Conservation (phyloP, 768 basidiomycete genomes). For the Serendipita sp. region DNA sequence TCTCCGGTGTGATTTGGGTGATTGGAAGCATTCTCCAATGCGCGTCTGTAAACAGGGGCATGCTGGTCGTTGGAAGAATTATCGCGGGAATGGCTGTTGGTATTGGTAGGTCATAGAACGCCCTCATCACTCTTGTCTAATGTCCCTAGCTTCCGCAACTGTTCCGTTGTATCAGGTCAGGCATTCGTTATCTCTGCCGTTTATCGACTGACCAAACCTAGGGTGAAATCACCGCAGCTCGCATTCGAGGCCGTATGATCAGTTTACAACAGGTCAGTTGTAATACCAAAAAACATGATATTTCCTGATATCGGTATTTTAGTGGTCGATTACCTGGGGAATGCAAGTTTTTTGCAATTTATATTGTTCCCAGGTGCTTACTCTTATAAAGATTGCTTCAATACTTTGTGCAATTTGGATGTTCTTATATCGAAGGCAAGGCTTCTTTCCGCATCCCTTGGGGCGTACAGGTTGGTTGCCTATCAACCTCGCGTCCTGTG, state of each 20-base stretch:
- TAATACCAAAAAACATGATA: constrained; percentile 33
- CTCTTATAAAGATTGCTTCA: constrained; percentile 31
- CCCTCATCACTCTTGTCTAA: neutral
- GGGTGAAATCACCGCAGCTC: constrained; percentile 26
- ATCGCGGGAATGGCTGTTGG: constrained; percentile 48
- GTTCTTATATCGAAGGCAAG: constrained; percentile 50
- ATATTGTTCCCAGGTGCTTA: neutral
- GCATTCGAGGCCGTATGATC: constrained; percentile 59
- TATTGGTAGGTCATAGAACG: neutral
- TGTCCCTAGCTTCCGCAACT: constrained; percentile 39
- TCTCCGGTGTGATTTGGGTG: constrained; percentile 56
- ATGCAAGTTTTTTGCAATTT: constrained; percentile 21
- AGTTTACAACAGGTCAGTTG: constrained; percentile 57
- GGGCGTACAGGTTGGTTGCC: constrained; percentile 28
- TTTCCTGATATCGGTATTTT: constrained; percentile 23
- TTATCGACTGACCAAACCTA: constrained; percentile 2
- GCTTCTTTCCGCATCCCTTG: constrained; percentile 70
- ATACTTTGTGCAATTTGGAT: constrained; percentile 57
- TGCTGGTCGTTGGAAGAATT: constrained; percentile 57
- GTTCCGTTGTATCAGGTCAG: constrained; percentile 66
- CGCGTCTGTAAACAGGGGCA: constrained; percentile 48
- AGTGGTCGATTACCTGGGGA: constrained; percentile 50
- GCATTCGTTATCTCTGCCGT: constrained; percentile 28
- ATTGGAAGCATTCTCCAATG: constrained; percentile 59
- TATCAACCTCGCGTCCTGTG: neutral